phyloP scores from a whole-genome alignment of 1,139 yeast genomes.

The Pichia sp. region DNA sequence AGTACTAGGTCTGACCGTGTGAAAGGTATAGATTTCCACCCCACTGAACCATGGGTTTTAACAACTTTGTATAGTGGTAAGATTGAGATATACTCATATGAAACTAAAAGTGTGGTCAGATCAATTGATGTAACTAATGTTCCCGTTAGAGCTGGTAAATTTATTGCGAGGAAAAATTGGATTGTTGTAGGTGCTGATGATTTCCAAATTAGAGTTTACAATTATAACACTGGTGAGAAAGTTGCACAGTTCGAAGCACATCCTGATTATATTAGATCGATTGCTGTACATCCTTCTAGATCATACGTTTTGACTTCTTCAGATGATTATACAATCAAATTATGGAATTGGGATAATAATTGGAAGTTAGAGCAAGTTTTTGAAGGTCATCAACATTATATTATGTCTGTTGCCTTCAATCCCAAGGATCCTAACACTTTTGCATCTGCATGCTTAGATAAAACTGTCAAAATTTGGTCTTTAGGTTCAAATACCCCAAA shows the following conservation, averaged over 20 bases:
- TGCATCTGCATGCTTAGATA: conserved; percentile 94
- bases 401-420: conserved; percentile 90
- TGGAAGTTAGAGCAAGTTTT: conserved; percentile 89
- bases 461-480: conserved; percentile 96
- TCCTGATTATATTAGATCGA: conserved; percentile 89
- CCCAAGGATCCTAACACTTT: conserved; percentile 97
- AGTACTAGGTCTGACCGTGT: conserved; percentile 91
- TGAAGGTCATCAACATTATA: conserved; percentile 94
- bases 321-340: conserved; percentile 83
- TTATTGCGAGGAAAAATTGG: conserved; percentile 96
- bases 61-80: conserved; percentile 80
- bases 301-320: conserved; percentile 85
- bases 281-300: conserved; percentile 90
- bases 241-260: conserved; percentile 95
- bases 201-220: conserved; percentile 85
- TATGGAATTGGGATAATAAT: conserved; percentile 95
- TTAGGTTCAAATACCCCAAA: conserved; percentile 85
- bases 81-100: conserved; percentile 91
- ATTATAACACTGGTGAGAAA: conserved; percentile 92
- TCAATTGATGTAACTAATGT: conserved; percentile 84
- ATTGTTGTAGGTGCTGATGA: conserved; percentile 95
- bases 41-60: conserved; percentile 93
- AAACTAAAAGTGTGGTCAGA: conserved; percentile 61
- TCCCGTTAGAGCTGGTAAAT: conserved; percentile 93
- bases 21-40: conserved; percentile 96